Evolutionary conservation across 768 basidiomycete genomes (phyloP).

Genomic region (Amanita rubescens): DNA sequence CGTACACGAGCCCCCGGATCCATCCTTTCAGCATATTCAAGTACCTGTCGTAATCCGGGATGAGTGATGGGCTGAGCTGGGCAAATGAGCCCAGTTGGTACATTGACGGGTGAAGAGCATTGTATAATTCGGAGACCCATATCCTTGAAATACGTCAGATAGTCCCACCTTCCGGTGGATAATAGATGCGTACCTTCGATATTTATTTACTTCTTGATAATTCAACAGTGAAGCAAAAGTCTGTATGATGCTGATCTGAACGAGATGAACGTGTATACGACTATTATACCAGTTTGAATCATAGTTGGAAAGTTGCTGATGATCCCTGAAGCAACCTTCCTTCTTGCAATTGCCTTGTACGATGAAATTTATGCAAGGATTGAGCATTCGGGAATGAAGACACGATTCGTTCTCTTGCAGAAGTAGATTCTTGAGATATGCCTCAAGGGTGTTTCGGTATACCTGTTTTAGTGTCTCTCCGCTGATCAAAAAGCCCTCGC

Average conservation of each 20-base stretch:
- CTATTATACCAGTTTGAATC: conserved; percentile 30
- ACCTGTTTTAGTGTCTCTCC: background rate
- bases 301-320: conserved; percentile 15
- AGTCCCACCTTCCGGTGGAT: conserved; percentile 2
- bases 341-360: conserved; percentile 25
- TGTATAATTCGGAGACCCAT: conserved; percentile 42
- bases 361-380: conserved; percentile 18
- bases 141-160: conserved; percentile 20
- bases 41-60: conserved; percentile 32
- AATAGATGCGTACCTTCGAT: background rate
- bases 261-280: conserved; percentile 37
- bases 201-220: conserved; percentile 2
- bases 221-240: conserved; percentile 16
- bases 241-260: conserved; percentile 43
- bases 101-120: conserved; percentile 40
- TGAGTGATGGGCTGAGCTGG: conserved; percentile 24
- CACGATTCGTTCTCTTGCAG: conserved; percentile 26
- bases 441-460: conserved; percentile 19
- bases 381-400: conserved; percentile 28
- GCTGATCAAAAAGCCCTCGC: background rate
- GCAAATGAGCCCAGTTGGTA: conserved; percentile 38
- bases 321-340: conserved; percentile 28
- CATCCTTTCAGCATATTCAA: conserved; percentile 36
- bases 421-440: conserved; percentile 22
- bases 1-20: conserved; percentile 34